A percentile compares a stretch with the other conserved stretches of the same genome.
These are phyloP conservation scores for Catharanthus roseus DNA, from an alignment of 257 asterid species.

Conservation along the genomic window DNA sequence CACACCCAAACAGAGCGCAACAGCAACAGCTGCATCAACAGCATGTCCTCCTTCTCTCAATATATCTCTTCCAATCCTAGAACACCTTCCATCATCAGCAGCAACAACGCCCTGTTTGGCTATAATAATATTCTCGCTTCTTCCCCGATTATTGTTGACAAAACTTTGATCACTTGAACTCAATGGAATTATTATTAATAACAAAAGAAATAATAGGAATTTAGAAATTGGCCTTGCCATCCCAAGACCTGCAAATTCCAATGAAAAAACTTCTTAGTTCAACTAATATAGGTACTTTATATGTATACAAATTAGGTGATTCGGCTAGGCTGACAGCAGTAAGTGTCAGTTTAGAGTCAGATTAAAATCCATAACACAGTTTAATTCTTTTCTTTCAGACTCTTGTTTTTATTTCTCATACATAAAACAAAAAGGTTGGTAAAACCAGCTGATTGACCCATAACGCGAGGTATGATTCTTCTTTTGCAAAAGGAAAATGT, in stretches of 20 bases:
- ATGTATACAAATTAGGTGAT: too few relatives aligned
- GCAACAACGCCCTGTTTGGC: constrained; percentile 49
- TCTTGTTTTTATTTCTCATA: too few relatives aligned
- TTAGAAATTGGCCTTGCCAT: background rate
- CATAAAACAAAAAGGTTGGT: too few relatives aligned
- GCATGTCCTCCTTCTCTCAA: constrained; percentile 63
- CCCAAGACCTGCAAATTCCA: background rate
- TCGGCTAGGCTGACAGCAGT: too few relatives aligned
- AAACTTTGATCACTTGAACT: background rate
- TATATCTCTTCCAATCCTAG: constrained; percentile 45
- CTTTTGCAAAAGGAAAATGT: too few relatives aligned
- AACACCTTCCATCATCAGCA: constrained; percentile 58
- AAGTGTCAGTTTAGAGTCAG: too few relatives aligned
- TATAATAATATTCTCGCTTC: constrained; percentile 22
- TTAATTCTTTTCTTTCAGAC: too few relatives aligned
- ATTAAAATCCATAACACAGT: too few relatives aligned
- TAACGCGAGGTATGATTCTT: too few relatives aligned
- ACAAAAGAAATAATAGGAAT: background rate
- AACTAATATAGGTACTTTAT: too few relatives aligned
- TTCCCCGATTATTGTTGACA: constrained; percentile 2
- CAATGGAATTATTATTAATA: background rate
- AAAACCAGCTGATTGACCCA: too few relatives aligned
- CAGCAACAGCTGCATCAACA: constrained; percentile 76
- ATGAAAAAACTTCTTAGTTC: too few relatives aligned
- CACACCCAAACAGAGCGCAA: constrained; percentile 63